Conservation (phyloP, 441 rosid genomes). For the Pelargonium citronellum region DNA sequence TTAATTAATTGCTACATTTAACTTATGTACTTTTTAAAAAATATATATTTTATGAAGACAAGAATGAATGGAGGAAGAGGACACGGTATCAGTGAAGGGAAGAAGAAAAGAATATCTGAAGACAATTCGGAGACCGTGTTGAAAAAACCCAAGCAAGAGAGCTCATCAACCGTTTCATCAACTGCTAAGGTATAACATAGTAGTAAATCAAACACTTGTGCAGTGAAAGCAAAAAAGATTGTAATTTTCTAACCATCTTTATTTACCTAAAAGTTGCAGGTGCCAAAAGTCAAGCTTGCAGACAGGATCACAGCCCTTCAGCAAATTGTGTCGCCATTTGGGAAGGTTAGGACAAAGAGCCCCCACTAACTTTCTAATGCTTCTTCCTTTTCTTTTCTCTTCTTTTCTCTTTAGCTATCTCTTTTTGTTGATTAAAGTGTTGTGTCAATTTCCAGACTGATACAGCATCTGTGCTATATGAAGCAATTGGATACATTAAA, state of each 20-base stretch:
- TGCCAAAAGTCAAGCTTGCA: slow-evolving; percentile 74
- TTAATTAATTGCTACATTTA: background rate
- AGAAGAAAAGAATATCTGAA: slow-evolving; percentile 54
- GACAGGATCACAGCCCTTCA: slow-evolving; percentile 80
- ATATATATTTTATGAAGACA: slow-evolving; percentile 35
- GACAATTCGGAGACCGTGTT: slow-evolving; percentile 40
- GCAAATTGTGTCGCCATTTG: slow-evolving; percentile 89
- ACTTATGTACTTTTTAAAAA: background rate
- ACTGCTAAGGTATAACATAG: slow-evolving; percentile 38
- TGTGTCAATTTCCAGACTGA: slow-evolving; percentile 50
- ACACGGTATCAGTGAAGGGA: slow-evolving; percentile 41
- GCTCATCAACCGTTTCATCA: slow-evolving; percentile 47
- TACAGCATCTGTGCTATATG: slow-evolving; percentile 77
- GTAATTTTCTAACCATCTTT: background rate
- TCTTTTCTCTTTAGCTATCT: background rate
- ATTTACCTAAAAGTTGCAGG: slow-evolving; percentile 34
- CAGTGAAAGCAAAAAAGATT: background rate
- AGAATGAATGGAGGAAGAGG: slow-evolving; percentile 27
- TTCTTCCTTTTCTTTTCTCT: slow-evolving; percentile 10
- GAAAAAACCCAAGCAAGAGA: slow-evolving; percentile 53
- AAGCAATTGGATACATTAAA: slow-evolving; percentile 71
- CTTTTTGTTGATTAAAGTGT: background rate
- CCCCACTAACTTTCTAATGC: slow-evolving; percentile 12
- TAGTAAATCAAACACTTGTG: background rate
- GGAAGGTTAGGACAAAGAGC: slow-evolving; percentile 48